Percentiles rank a stretch among this genome's conserved stretches.
Evolutionary conservation across 2,329 filamentous ascomycete species (phyloP).

Genomic region (Alternaria infectoria): DNA sequence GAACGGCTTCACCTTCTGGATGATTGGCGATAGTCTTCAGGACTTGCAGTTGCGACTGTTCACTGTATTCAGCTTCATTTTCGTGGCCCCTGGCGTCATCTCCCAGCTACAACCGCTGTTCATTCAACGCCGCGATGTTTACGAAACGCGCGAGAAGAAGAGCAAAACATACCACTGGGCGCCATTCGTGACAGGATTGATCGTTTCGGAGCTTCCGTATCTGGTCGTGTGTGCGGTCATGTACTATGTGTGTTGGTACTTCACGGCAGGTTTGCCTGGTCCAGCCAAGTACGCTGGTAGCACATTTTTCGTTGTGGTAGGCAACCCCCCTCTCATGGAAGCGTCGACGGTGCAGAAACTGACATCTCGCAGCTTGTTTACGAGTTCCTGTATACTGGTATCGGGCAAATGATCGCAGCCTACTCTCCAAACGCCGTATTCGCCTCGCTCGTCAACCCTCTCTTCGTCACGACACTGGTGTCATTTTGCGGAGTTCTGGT

Average conservation of each 20-base stretch:
- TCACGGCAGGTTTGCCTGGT: conserved; percentile 45
- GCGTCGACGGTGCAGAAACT: neutral
- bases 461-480: conserved; percentile 18
- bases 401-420: conserved; percentile 63
- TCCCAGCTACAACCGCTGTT: conserved; percentile 51
- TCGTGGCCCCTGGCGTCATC: conserved; percentile 46
- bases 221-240: conserved; percentile 66
- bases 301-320: conserved; percentile 33
- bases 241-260: conserved; percentile 71
- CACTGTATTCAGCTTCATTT: conserved; percentile 56
- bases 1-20: conserved; percentile 27
- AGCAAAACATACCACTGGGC: conserved; percentile 75
- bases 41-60: conserved; percentile 52
- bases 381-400: conserved; percentile 40
- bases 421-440: conserved; percentile 50
- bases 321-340: neutral
- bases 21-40: conserved; percentile 22
- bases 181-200: conserved; percentile 71
- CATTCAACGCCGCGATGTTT: conserved; percentile 52
- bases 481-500: conserved; percentile 63
- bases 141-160: conserved; percentile 64
- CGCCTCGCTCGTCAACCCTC: conserved; percentile 58
- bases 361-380: conserved; percentile 69
- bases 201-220: conserved; percentile 72
- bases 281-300: conserved; percentile 61